Percentiles rank a stretch among this genome's conserved stretches.
These are phyloP conservation scores for Fusarium circinatum DNA, from an alignment of 2,329 filamentous ascomycete species.

Conservation along the genomic window DNA sequence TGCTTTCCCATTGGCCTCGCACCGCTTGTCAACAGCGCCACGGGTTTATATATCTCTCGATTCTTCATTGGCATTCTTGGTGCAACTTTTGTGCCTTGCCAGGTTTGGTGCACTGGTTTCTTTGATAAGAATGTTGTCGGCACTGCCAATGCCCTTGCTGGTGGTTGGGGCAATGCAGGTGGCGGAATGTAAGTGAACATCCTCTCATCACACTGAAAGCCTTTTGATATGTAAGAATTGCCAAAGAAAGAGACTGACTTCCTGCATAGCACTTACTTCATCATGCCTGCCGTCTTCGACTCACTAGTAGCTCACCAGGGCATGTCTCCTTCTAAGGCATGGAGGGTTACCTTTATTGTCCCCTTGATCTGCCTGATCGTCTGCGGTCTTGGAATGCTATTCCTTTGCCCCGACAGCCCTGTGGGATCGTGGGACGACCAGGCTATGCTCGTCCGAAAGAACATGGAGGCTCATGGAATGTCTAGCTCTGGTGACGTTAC, in stretches of 20 bases:
- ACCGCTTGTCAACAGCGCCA: constrained; percentile 72
- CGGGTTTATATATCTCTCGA: constrained; percentile 75
- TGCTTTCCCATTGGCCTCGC: constrained; percentile 85
- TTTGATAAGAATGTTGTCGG: constrained; percentile 94
- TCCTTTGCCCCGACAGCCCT: constrained; percentile 83
- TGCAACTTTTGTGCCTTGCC: constrained; percentile 83
- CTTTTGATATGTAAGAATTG: background rate
- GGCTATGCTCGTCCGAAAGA: constrained; percentile 65
- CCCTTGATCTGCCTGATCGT: constrained; percentile 79
- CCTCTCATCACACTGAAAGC: background rate
- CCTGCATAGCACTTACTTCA: constrained; percentile 76
- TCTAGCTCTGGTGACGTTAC: constrained; percentile 58
- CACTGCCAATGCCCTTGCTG: constrained; percentile 86
- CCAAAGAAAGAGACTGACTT: background rate
- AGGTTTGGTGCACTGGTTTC: constrained; percentile 93
- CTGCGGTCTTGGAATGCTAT: constrained; percentile 74
- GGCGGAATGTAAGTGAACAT: constrained; percentile 70
- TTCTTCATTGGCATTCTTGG: constrained; percentile 87
- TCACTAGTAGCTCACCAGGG: constrained; percentile 71
- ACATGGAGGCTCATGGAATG: constrained; percentile 59
- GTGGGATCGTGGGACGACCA: constrained; percentile 84
- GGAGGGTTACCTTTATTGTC: constrained; percentile 86
- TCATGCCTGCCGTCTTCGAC: constrained; percentile 91
- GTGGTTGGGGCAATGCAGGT: constrained; percentile 86
- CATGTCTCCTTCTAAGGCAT: constrained; percentile 74